Evolutionary conservation across 176 grass and related monocot genomes (phyloP), one percentile per base, ranked within the genome.

Genomic region (Elaeis guineensis): DNA sequence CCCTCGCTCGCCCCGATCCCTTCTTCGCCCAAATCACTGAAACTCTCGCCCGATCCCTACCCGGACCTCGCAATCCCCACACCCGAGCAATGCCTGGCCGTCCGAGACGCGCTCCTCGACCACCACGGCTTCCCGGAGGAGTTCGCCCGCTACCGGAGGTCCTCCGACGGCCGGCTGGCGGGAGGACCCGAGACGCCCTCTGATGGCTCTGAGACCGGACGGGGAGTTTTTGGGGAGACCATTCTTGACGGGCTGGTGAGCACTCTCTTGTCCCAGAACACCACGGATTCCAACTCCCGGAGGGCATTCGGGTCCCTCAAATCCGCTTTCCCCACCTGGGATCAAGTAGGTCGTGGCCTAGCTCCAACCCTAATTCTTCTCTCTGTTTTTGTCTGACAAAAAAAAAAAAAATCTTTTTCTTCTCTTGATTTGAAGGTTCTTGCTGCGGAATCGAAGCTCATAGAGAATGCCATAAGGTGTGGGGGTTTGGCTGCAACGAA

Each of bases 241-340:
- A 79, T 98, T 20, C 79, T 98, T 1, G 88, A 98, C 9, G 88
- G 88, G 1, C 82, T 98, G 16, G 64, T 98, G 51, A 69, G 60
- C 59, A 98, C 84, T n/a, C 73, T 98, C 6, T 82, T 89, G 26
- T 98, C 87, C 0, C 93, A 98, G 73, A 98, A 98, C 74, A 86
- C 93, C 26, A 98, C 84, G 4, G 93, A 98, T 14, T 75, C 70
- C 59, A 89, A 89, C 82, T 92, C 88, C 16, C 75, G 79, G 65
- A 76, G 72, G 63, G 87, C 93, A 2, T 98, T 92, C 58, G 65
- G 67, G 25, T 80, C 81, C 35, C 88, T 98, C 66, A 98, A 92
- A 67, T 61, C 70, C 29, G 65, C 76, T 0, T 89, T 98, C 75
- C 81, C 76, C 20, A 70, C 84, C 23, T 92, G 88, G 88, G 67